phyloP scores from a whole-genome alignment of 2,329 filamentous ascomycete species.

The Aspergillus sp. region DNA sequence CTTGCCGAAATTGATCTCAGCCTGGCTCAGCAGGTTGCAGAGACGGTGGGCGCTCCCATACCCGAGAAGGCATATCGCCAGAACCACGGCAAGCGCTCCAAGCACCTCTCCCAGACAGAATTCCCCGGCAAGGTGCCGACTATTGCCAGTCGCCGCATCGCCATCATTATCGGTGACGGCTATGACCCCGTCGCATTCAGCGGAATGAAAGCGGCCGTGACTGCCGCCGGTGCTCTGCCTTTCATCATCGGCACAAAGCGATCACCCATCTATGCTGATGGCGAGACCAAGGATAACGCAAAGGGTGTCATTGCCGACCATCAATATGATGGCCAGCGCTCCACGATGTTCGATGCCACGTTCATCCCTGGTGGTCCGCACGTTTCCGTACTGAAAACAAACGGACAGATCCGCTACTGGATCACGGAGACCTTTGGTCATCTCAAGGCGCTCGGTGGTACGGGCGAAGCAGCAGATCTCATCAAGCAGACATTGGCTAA shows the following conservation, averaged over 20 bases:
- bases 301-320: constrained; percentile 67
- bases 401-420: constrained; percentile 73
- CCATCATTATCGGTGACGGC: constrained; percentile 75
- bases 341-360: constrained; percentile 74
- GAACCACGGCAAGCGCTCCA: constrained; percentile 68
- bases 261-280: constrained; percentile 70
- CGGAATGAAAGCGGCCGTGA: constrained; percentile 63
- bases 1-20: constrained; percentile 69
- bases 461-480: constrained; percentile 49
- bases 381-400: constrained; percentile 63
- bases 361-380: constrained; percentile 73
- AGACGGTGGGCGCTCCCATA: constrained; percentile 68
- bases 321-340: constrained; percentile 75
- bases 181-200: constrained; percentile 68
- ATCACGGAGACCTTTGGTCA: constrained; percentile 79
- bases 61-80: constrained; percentile 51
- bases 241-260: constrained; percentile 72
- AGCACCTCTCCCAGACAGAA: constrained; percentile 64
- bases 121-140: constrained; percentile 63
- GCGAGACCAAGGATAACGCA: constrained; percentile 63
- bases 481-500: constrained; percentile 51
- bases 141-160: constrained; percentile 69
- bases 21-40: constrained; percentile 68
- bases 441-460: constrained; percentile 73
- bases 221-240: constrained; percentile 63